Evolutionary conservation across 331 rosid genomes (phyloP), one percentile per base, ranked within the genome.

Genomic region (Quercus tomentella): DNA sequence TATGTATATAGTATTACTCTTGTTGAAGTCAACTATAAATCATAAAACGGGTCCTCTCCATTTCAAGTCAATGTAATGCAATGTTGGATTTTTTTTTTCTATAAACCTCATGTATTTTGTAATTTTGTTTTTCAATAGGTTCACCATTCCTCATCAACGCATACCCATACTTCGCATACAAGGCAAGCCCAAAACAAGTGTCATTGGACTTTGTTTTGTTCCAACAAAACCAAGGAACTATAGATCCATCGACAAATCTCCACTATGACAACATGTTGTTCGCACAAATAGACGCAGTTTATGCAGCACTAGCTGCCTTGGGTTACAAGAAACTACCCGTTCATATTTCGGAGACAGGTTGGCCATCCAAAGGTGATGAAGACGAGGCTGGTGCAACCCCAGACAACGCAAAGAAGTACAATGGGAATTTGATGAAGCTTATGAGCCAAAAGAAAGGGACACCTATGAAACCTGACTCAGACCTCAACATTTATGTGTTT

Each of bases 241-340:
- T 92, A 15, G 99, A 96, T 76, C 86, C 98, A 4, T 56, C 85
- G 16, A 79, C 93, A 2, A 89, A 85, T 72, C 93, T 96, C 21
- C 97, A 78, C 73, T 96, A 96, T 84, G 98, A 91, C 63, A 96
- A 96, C 85, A 96, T 96, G 99, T 60, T 96, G 8, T 90, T 92
- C 49, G 98, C 98, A 3, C 97, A 93, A 89, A 96, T 96, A 82
- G 99, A 96, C 55, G 99, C 98, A 0, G 98, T 96, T 2, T 91
- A 96, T 60, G 82, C 91, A 0, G 99, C 97, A 4, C 79, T 96
- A 0, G 86, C 61, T 1, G 37, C 88, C 0, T 25, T 90, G 8
- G 99, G 97, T 1, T 96, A 78, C 76, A 87, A 81, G 63, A 93
- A 93, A 51, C 80, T 93, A 1, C 83, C 94, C 3, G 97, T 96